phyloP scores from a whole-genome alignment of 176 grass and related monocot genomes.

The Carex parvula region DNA sequence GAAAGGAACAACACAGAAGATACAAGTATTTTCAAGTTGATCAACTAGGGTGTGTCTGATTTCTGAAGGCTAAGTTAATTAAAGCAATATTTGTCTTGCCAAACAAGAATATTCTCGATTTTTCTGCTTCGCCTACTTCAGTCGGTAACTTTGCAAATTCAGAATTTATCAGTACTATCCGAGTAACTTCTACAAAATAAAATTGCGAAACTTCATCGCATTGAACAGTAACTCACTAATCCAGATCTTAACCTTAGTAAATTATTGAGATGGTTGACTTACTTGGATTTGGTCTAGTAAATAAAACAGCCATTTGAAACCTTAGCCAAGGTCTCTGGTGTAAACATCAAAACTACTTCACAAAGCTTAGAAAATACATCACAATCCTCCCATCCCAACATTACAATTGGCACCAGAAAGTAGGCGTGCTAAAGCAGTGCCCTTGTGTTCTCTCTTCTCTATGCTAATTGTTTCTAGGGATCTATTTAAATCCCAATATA shows the following conservation, averaged over 20 bases:
- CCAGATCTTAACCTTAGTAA: background rate
- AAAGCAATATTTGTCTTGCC: background rate
- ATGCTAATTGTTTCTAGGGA: background rate
- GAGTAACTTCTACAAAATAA: background rate
- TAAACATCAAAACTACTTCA: background rate
- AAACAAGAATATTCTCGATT: background rate
- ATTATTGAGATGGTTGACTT: slow-evolving; percentile 1
- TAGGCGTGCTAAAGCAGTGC: background rate
- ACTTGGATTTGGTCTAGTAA: background rate
- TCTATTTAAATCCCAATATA: background rate
- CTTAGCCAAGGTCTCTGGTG: background rate
- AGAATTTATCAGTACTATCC: background rate
- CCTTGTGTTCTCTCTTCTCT: background rate
- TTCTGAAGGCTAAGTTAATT: background rate
- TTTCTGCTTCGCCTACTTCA: background rate
- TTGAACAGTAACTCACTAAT: background rate
- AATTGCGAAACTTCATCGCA: background rate
- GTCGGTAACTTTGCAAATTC: background rate
- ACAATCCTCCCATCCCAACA: too few relatives aligned
- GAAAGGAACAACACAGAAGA: background rate
- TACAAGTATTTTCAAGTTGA: background rate
- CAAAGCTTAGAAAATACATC: background rate
- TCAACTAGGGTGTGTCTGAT: background rate
- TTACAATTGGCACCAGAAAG: background rate
- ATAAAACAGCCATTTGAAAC: background rate